Conservation (phyloP, 495 filamentous ascomycete species). For the Aspergillus steynii region DNA sequence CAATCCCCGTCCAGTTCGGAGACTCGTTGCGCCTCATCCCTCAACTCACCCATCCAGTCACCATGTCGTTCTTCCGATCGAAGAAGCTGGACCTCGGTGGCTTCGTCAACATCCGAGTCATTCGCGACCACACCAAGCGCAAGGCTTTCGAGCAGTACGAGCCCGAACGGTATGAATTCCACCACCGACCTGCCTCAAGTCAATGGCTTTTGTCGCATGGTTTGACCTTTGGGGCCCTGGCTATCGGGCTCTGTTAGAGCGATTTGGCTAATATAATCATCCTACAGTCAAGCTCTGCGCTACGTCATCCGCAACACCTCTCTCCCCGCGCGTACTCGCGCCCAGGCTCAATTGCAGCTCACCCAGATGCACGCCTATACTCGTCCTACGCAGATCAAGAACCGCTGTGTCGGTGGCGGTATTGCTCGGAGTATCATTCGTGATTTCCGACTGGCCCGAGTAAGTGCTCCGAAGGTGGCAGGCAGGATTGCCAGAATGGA, state of each 20-base stretch:
- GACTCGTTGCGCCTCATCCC: background rate
- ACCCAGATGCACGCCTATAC: conserved; percentile 95
- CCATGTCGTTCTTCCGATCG: conserved; percentile 78
- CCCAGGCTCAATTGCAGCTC: conserved; percentile 88
- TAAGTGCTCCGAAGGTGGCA: conserved; percentile 46
- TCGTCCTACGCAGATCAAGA: conserved; percentile 86
- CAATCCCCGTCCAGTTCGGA: conserved; percentile 3
- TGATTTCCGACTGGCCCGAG: conserved; percentile 87
- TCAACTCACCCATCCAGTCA: conserved; percentile 9
- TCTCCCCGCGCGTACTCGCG: conserved; percentile 75
- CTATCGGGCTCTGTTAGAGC: background rate
- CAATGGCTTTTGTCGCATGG: background rate
- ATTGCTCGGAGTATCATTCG: conserved; percentile 81
- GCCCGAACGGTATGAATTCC: conserved; percentile 67
- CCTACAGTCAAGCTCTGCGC: conserved; percentile 84
- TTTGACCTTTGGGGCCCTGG: background rate
- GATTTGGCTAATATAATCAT: background rate
- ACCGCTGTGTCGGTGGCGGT: conserved; percentile 86
- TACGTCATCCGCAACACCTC: conserved; percentile 92
- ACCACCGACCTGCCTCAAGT: background rate
- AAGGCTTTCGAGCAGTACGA: conserved; percentile 86
- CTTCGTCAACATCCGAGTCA: conserved; percentile 77
- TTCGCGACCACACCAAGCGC: conserved; percentile 94
- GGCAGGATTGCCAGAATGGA: conserved; percentile 1
- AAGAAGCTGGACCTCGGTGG: conserved; percentile 86